Conservation (phyloP, 345 rosid genomes). For the Brassica incana region DNA sequence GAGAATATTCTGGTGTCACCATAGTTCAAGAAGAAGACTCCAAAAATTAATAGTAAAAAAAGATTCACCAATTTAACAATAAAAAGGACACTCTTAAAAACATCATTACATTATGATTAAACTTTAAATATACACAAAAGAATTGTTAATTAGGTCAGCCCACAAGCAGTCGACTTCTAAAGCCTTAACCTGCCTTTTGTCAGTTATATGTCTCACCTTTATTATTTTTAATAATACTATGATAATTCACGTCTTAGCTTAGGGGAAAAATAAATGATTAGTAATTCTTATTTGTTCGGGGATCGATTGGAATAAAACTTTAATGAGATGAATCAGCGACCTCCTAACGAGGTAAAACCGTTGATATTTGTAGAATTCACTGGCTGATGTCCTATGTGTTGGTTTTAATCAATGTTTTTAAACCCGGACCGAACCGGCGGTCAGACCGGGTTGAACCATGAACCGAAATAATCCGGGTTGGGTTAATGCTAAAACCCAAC, state of each 20-base stretch:
- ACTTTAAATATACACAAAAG: conserved; percentile 40
- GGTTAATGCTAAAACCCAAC: too few species aligned
- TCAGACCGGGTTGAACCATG: too few species aligned
- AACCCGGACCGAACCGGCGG: too few species aligned
- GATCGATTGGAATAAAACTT: conserved; percentile 8
- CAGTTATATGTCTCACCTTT: conserved; percentile 64
- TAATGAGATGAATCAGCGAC: conserved; percentile 9
- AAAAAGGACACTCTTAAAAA: conserved; percentile 34
- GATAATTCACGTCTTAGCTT: conserved; percentile 24
- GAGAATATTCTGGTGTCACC: conserved; percentile 94
- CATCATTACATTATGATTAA: conserved; percentile 98
- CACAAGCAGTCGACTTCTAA: conserved; percentile 78
- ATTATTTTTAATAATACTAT: conserved; percentile 18
- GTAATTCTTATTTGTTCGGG: background rate
- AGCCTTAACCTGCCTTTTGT: conserved; percentile 89
- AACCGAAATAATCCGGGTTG: too few species aligned
- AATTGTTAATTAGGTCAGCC: conserved; percentile 70
- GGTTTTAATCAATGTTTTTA: background rate
- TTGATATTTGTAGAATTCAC: background rate
- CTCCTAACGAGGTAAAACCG: background rate
- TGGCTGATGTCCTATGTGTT: background rate
- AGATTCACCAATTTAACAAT: conserved; percentile 7
- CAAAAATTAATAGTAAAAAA: conserved; percentile 58
- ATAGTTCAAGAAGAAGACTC: conserved; percentile 82
- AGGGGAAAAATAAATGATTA: conserved; percentile 7